Evolutionary conservation across 73 alveolate species (phyloP).

Genomic region (Stentor roeselii): DNA sequence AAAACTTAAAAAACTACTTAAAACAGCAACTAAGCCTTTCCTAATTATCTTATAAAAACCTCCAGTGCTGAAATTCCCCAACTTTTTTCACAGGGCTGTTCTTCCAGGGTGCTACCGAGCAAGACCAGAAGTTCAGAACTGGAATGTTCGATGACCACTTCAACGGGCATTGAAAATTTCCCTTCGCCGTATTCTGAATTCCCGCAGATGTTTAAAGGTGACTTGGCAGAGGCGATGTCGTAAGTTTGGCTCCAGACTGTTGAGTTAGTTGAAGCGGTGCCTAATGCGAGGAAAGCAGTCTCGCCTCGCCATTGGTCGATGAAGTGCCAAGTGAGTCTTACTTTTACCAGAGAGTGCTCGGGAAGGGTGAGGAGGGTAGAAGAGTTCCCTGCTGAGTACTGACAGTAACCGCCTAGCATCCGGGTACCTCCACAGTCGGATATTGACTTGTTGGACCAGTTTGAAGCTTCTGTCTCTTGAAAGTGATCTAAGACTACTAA

Average conservation of each 20-base stretch:
- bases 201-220: constrained; percentile 74
- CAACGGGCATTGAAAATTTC: constrained; percentile 45
- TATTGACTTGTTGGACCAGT: constrained; percentile 51
- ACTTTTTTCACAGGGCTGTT: constrained; percentile 66
- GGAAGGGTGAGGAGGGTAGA: constrained; percentile 56
- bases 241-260: constrained; percentile 66
- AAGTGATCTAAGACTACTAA: background rate
- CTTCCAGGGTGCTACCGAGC: constrained; percentile 59
- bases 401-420: constrained; percentile 82
- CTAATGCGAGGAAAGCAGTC: constrained; percentile 59
- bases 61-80: constrained; percentile 63
- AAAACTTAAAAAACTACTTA: background rate
- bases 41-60: constrained; percentile 45
- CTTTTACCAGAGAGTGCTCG: constrained; percentile 49
- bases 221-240: constrained; percentile 43
- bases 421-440: constrained; percentile 55
- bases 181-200: constrained; percentile 54
- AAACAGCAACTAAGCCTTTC: background rate
- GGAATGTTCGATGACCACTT: constrained; percentile 49
- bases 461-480: constrained; percentile 34
- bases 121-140: constrained; percentile 35
- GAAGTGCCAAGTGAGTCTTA: constrained; percentile 68
- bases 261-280: constrained; percentile 47
- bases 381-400: constrained; percentile 53
- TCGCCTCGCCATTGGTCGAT: constrained; percentile 84